Base-by-base conservation (phyloP, 2,329 filamentous ascomycete genomes). In the Xylaria sp. region DNA sequence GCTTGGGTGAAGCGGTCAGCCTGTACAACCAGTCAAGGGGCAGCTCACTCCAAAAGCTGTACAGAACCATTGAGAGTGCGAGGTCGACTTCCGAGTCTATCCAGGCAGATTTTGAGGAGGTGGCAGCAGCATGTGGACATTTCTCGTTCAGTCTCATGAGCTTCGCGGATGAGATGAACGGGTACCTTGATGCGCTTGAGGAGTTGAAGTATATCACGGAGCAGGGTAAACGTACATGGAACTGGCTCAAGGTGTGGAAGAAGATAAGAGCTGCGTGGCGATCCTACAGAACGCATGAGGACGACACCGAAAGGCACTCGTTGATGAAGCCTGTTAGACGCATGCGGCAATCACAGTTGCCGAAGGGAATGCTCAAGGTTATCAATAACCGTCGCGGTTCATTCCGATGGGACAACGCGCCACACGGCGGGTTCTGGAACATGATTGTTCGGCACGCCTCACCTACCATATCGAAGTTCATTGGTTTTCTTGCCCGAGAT, bases 71-170 rank as follows among this genome's bases (percentile, higher is more conserved):
- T 61, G 87, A 92, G 67, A 79, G 92, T 46, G 84, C 84, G 9
- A 84, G 84, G 59, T 79, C 85, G 2, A 82, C 85, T 48, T 87
- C 88, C 0, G 81, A 91, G 55, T 88, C 89, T 63, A 82, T 93
- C 7, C 88, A 95, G 70, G 94, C 93, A 2, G 94, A 97, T 72
- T 92, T 96, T 59, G 94, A 99, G 72, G 94, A 99, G 74, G 92
- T 97, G 9, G 92, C 93, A 47, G 93, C 94, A n/a, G 95, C 92
- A 59, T 99, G 94, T 70, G 93, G 94, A 0, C 92, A 97, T 74
- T 99, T 97, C 71, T 93, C 90, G 70, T 97, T 94, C 72, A 95
- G 90, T 49, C 79, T 99, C 30, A 84, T 94, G 63, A 90, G 94
- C 66, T 93, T 97, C 70, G 92, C 91, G 0, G 90, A 96, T 70